Evolutionary conservation across 179 eudicot genomes (phyloP).

Genomic region (Vitellaria paradoxa): DNA sequence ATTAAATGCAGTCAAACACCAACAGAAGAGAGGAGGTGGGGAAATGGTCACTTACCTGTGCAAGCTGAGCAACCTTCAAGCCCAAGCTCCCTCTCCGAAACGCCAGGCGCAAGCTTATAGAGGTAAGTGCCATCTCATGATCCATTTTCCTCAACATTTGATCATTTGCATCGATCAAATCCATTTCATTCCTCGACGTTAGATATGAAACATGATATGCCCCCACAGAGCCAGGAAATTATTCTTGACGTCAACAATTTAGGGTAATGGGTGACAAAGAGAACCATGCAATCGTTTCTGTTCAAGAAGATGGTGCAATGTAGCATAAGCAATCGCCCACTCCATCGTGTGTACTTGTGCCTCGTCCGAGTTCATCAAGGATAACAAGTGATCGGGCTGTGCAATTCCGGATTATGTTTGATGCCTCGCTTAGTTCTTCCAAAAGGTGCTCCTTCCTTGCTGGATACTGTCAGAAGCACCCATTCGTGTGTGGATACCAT

Average conservation of each 20-base stretch:
- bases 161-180: slow-evolving; percentile 17
- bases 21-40: not conserved
- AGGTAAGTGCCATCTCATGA: slow-evolving; percentile 73
- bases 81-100: slow-evolving; percentile 85
- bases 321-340: slow-evolving; percentile 98
- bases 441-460: slow-evolving; percentile 93
- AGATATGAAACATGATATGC: slow-evolving; percentile 89
- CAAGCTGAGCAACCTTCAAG: slow-evolving; percentile 92
- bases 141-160: slow-evolving; percentile 25
- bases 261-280: slow-evolving; percentile 97
- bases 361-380: slow-evolving; percentile 94
- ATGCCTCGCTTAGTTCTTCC: slow-evolving; percentile 91
- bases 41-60: slow-evolving; percentile 56
- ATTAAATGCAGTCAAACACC: not conserved
- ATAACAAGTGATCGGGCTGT: slow-evolving; percentile 73
- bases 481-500: slow-evolving; percentile 90
- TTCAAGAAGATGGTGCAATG: slow-evolving; percentile 73
- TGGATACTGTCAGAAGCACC: slow-evolving; percentile 96
- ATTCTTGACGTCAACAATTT: slow-evolving; percentile 63
- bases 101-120: slow-evolving; percentile 85
- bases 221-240: slow-evolving; percentile 76
- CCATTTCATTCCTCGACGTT: slow-evolving; percentile 38
- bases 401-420: slow-evolving; percentile 69
- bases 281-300: slow-evolving; percentile 69
- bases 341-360: slow-evolving; percentile 98